Percentiles rank a stretch among this genome's conserved stretches.
These are phyloP conservation scores for Oxyria digyna DNA, from an alignment of 148 eudicot species.

Conservation along the genomic window DNA sequence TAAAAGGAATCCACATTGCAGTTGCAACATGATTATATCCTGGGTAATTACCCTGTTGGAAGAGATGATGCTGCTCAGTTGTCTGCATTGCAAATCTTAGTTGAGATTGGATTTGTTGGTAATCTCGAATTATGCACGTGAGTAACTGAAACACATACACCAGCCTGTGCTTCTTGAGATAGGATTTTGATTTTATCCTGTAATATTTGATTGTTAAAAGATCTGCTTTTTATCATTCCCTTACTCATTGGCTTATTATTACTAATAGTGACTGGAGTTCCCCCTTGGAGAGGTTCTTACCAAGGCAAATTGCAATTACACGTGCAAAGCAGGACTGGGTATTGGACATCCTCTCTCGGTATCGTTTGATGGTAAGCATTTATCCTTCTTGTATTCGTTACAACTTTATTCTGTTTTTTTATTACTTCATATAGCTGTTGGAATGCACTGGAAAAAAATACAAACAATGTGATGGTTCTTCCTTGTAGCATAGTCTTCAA, in stretches of 20 bases:
- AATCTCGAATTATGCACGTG: constrained; percentile 86
- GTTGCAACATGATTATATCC: constrained; percentile 96
- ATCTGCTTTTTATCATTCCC: not conserved
- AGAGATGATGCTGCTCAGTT: constrained; percentile 93
- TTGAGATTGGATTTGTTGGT: constrained; percentile 68
- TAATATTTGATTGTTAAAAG: not conserved
- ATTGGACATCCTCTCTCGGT: constrained; percentile 70
- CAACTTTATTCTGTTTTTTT: not conserved
- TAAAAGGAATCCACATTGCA: constrained; percentile 15
- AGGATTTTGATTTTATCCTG: not conserved
- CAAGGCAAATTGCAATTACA: constrained; percentile 85
- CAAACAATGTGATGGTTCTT: not conserved
- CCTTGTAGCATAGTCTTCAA: not conserved
- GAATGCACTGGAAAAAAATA: too few species aligned
- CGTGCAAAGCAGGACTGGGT: constrained; percentile 94
- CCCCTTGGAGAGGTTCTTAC: constrained; percentile 80
- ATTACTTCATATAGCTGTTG: not conserved
- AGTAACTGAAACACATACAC: constrained; percentile 19
- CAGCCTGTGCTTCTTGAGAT: not conserved
- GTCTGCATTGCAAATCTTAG: constrained; percentile 86
- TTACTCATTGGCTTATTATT: constrained; percentile 13
- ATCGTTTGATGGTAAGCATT: constrained; percentile 58
- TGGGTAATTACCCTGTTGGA: constrained; percentile 98
- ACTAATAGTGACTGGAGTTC: constrained; percentile 99
- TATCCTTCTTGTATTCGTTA: not conserved